Conservation (phyloP, 192 early-diverging fungal species). For the Mortierella hygrophila region DNA sequence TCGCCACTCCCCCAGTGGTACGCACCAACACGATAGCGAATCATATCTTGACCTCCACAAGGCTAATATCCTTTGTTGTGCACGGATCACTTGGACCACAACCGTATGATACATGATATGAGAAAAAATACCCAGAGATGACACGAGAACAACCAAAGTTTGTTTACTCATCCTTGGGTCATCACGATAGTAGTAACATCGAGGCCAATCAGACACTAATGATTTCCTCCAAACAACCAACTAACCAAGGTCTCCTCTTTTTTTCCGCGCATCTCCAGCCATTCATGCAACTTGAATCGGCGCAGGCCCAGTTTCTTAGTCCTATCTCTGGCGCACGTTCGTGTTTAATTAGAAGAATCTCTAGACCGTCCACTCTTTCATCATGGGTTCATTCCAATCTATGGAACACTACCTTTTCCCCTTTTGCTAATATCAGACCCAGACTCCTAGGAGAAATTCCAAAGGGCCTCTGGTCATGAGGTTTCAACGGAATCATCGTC, state of each 20-base stretch:
- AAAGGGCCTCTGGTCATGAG: not conserved
- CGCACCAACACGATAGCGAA: too few relatives aligned
- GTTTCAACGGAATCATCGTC: not conserved
- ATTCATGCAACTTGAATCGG: not conserved
- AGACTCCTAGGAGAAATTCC: not conserved
- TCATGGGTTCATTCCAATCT: not conserved
- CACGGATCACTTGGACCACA: not conserved
- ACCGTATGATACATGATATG: not conserved
- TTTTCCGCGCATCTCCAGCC: not conserved
- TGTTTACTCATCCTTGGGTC: not conserved
- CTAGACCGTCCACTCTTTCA: not conserved
- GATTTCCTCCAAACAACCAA: not conserved
- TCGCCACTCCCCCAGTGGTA: too few relatives aligned
- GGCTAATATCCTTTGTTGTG: not conserved
- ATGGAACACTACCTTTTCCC: not conserved
- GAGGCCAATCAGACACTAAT: not conserved
- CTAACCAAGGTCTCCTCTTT: not conserved
- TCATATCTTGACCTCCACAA: too few relatives aligned
- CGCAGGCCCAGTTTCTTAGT: not conserved
- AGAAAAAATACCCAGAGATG: not conserved
- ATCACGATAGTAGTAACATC: not conserved
- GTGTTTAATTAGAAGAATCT: not conserved
- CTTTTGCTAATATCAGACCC: not conserved
- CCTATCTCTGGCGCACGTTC: not conserved
- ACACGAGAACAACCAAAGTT: not conserved